These are phyloP conservation scores for Penicillium cataractarum DNA, from an alignment of 495 filamentous ascomycete genomes.

Conservation along the genomic window DNA sequence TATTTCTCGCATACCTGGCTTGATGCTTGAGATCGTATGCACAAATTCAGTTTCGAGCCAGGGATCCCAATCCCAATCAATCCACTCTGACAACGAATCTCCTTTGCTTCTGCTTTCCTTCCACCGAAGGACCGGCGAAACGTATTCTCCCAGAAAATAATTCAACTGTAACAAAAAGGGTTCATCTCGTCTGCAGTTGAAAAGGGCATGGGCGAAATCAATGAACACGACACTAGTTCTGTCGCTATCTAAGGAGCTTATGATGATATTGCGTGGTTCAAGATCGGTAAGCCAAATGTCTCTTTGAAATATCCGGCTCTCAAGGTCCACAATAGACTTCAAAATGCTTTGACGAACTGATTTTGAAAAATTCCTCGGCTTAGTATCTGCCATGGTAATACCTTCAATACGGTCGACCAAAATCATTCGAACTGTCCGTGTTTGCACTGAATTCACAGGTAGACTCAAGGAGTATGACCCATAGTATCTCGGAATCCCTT, in stretches of 20 bases:
- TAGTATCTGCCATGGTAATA: conserved; percentile 20
- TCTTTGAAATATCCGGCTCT: conserved; percentile 23
- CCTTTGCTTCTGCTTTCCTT: conserved; percentile 8
- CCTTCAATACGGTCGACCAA: conserved; percentile 30
- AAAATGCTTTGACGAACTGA: conserved; percentile 24
- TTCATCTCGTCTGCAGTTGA: conserved; percentile 26
- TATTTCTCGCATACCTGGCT: conserved; percentile 26
- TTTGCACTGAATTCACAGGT: conserved; percentile 16
- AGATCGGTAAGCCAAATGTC: conserved; percentile 27
- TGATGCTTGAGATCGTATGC: conserved; percentile 24
- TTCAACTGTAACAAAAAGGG: conserved; percentile 12
- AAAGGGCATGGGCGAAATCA: conserved; percentile 27
- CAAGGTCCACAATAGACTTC: conserved; percentile 27
- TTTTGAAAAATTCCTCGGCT: conserved; percentile 18
- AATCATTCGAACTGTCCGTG: conserved; percentile 30
- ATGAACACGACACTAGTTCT: conserved; percentile 22
- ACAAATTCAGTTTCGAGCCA: conserved; percentile 27
- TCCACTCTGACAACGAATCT: conserved; percentile 22
- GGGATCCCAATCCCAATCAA: conserved; percentile 31
- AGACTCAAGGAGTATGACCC: conserved; percentile 31
- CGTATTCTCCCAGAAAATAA: conserved; percentile 26
- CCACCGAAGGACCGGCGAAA: conserved; percentile 29
- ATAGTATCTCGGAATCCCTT: conserved; percentile 29
- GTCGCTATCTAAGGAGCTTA: conserved; percentile 12
- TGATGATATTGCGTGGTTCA: conserved; percentile 27